These are phyloP conservation scores for Glycine soja DNA, from an alignment of 306 rosid species.

Conservation along the genomic window DNA sequence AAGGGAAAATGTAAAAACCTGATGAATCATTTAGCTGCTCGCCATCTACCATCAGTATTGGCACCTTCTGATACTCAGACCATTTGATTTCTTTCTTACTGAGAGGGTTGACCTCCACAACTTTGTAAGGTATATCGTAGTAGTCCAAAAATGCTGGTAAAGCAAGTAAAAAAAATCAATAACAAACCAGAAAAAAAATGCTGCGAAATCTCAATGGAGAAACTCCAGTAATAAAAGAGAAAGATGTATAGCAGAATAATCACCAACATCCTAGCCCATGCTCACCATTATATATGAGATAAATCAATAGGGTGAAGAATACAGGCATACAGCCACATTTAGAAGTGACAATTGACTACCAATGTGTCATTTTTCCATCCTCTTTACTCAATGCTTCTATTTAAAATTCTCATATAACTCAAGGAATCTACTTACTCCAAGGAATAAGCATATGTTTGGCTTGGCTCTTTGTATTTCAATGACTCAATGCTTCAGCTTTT, in stretches of 20 bases:
- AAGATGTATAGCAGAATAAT: background rate
- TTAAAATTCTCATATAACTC: slow-evolving; percentile 13
- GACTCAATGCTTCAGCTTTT: background rate
- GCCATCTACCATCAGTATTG: slow-evolving; percentile 90
- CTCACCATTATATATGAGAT: slow-evolving; percentile 16
- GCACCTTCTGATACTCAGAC: slow-evolving; percentile 97
- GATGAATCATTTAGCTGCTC: slow-evolving; percentile 95
- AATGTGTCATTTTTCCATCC: background rate
- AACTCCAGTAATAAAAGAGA: slow-evolving; percentile 10
- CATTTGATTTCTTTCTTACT: slow-evolving; percentile 97
- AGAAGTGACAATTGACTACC: slow-evolving; percentile 4
- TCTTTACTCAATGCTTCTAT: slow-evolving; percentile 12
- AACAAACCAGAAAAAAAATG: slow-evolving; percentile 3
- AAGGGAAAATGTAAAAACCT: slow-evolving; percentile 58
- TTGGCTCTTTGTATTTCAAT: too few species aligned
- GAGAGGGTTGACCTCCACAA: slow-evolving; percentile 95
- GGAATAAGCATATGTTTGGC: background rate
- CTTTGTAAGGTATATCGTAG: slow-evolving; percentile 82
- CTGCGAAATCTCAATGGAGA: slow-evolving; percentile 23
- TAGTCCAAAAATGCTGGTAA: slow-evolving; percentile 92
- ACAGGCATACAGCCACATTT: slow-evolving; percentile 3
- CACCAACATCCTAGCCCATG: slow-evolving; percentile 9
- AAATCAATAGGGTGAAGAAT: background rate
- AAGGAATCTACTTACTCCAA: background rate
- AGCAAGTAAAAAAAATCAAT: slow-evolving; percentile 40